These are phyloP conservation scores for Chrysoporthe deuterocubensis DNA, from an alignment of 2,329 filamentous ascomycete species.

Conservation along the genomic window DNA sequence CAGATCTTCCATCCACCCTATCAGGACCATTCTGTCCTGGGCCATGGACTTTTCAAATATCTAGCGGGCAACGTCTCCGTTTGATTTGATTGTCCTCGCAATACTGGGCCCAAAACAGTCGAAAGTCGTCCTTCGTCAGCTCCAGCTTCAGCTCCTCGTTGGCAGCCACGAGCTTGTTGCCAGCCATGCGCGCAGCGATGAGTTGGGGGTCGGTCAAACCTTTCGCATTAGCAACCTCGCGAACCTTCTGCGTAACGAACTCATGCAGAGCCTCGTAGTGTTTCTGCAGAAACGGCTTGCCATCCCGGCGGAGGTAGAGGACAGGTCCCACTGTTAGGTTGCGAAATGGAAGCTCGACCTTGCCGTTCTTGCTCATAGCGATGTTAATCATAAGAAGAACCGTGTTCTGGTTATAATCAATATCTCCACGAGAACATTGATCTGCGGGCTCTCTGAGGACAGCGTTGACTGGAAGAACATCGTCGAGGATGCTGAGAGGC, in stretches of 20 bases:
- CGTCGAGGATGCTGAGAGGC: background rate
- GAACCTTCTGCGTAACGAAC: background rate
- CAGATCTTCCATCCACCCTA: too few species aligned
- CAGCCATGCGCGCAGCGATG: background rate
- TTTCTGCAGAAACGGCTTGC: background rate
- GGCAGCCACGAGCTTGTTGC: background rate
- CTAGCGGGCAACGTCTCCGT: background rate
- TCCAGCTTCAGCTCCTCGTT: background rate
- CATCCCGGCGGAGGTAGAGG: constrained; percentile 8
- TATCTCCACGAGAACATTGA: background rate
- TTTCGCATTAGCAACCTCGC: background rate
- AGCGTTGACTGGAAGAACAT: background rate
- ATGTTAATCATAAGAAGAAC: background rate
- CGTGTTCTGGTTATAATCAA: background rate
- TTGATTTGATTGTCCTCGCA: background rate
- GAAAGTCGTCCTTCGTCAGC: constrained; percentile 1
- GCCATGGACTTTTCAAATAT: background rate
- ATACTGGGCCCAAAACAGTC: background rate
- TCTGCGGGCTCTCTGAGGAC: background rate
- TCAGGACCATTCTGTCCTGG: background rate
- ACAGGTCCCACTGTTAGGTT: background rate
- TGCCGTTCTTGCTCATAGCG: background rate
- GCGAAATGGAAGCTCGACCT: background rate
- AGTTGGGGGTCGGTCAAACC: background rate
- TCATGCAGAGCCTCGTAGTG: background rate